A percentile compares a stretch with the other conserved stretches of the same genome.
These are phyloP conservation scores for Cairneyella variabilis DNA, from an alignment of 495 filamentous ascomycete genomes.

Conservation along the genomic window DNA sequence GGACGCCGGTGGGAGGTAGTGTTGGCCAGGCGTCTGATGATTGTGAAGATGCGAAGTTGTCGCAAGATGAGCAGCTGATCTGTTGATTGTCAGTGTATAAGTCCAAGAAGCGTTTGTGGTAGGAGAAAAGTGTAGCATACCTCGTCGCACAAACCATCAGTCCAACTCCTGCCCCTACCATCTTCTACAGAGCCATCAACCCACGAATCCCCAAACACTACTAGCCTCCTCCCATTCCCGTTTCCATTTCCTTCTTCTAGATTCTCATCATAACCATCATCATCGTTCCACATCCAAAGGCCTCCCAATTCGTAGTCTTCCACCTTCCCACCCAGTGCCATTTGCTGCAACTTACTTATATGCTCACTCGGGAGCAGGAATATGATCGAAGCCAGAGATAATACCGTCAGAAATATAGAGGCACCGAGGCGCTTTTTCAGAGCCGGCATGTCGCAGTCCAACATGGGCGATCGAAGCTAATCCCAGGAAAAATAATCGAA, in stretches of 20 bases:
- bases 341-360: conserved; percentile 15
- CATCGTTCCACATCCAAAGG: conserved; percentile 11
- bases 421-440: conserved; percentile 14
- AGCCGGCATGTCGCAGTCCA: too few relatives aligned
- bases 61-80: conserved; percentile 17
- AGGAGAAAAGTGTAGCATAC: conserved; percentile 6
- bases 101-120: conserved; percentile 21
- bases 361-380: conserved; percentile 8
- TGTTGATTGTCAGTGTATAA: conserved; percentile 25
- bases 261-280: too few relatives aligned
- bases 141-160: conserved; percentile 25
- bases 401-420: conserved; percentile 8
- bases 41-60: conserved; percentile 17
- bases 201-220: conserved; percentile 27
- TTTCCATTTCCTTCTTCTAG: background rate
- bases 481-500: too few relatives aligned
- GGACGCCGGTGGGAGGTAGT: conserved; percentile 35
- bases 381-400: conserved; percentile 15
- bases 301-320: conserved; percentile 11
- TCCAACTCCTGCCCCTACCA: conserved; percentile 24
- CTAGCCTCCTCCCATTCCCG: conserved; percentile 8
- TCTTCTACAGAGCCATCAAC: conserved; percentile 11
- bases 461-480: too few relatives aligned
- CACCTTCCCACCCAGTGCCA: conserved; percentile 5
- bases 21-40: conserved; percentile 18